Evolutionary conservation across 805 yeast species (phyloP), one percentile per base, ranked within the genome.

Genomic region (Wickerhamomyces alni): DNA sequence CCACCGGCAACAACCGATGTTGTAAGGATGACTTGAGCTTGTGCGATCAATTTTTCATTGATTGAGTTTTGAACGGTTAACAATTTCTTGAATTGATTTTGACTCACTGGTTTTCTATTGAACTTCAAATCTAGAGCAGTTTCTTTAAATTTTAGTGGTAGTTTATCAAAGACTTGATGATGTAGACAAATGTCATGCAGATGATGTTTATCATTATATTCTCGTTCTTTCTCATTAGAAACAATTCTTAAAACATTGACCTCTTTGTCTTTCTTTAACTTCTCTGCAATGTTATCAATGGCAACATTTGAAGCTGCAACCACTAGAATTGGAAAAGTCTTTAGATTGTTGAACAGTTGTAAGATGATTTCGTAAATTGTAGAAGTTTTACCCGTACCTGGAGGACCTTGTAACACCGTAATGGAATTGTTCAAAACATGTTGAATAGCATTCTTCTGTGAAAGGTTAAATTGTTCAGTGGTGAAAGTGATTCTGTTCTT

Each of bases 351-450:
- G 39, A 80, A 62, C 41, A 79, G 64, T 50, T 79, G 80, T 32
- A 77, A 51, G 41, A 77, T 62, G 24, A 81, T 65, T 50, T 82
- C 89, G 36, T 80, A 77, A 21, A 83, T 62, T 0, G 88, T 82
- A 34, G 80, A 76, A 0, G 91, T 83, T 55, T 82, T 82, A 40
- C 91, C 91, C 0, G 91, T 83, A 12, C 89, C 91, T 3, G 89
- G 89, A 1, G 91, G 91, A 2, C 89, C 91, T 57, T 82, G 89
- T 16, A 83, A 66, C 15, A 82, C 48, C 3, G 79, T 77, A 30
- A 69, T 72, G 17, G 56, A 48, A 31, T 52, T 52, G 36, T 52
- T 52, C 37, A 52, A 35, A 16, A 52, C 56, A 24, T 52, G 56
- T 28, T 52, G 54, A 25, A 53, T 45, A 3, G 81, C 80, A 25